Percentiles rank a stretch among this genome's conserved stretches.
Conservation (phyloP, 148 eudicot species). For the Rhododendron vialii region DNA sequence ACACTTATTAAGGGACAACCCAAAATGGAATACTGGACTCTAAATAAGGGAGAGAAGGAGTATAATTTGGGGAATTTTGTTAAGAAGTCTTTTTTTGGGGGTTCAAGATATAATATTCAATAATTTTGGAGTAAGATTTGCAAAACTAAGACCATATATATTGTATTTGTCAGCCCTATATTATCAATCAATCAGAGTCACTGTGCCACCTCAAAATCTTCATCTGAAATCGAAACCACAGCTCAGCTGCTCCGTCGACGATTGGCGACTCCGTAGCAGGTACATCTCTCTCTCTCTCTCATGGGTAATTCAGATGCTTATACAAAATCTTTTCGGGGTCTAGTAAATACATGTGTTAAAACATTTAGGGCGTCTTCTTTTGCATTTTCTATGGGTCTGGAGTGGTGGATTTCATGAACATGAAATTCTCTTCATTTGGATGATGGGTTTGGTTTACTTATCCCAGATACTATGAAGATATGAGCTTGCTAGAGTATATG, state of each 20-base stretch:
- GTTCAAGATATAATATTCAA: background rate
- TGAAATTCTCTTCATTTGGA: background rate
- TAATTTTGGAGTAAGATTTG: background rate
- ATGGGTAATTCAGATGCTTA: background rate
- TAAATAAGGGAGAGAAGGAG: no score
- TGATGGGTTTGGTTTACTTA: background rate
- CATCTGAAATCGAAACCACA: background rate
- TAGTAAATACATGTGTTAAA: background rate
- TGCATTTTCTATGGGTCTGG: background rate
- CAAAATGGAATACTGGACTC: no score
- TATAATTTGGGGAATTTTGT: background rate
- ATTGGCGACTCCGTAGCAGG: background rate
- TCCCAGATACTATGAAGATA: background rate
- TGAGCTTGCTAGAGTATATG: background rate
- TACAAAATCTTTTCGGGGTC: background rate
- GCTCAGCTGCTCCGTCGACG: background rate
- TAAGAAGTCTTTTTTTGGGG: background rate
- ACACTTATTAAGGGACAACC: no score
- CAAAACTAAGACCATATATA: background rate
- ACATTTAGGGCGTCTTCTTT: background rate
- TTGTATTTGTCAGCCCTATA: background rate
- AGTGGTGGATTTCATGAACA: background rate
- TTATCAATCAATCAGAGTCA: background rate
- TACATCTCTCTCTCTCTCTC: background rate
- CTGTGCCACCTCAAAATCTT: background rate